Conservation (phyloP, 495 filamentous ascomycete genomes). For the Penicillium antarcticum region DNA sequence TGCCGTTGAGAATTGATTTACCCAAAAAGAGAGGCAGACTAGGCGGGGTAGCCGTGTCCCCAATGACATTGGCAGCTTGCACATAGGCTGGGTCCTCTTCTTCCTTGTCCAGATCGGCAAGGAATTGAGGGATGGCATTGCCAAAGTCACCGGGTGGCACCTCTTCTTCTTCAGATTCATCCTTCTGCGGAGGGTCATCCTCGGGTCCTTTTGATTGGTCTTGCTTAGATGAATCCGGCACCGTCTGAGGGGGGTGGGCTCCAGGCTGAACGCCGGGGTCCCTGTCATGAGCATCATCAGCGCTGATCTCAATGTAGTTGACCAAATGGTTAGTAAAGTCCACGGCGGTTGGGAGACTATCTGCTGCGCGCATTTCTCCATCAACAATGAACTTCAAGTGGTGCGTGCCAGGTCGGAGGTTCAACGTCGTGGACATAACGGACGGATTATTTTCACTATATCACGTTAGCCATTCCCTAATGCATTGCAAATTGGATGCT, state of each 20-base stretch:
- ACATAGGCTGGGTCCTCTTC: constrained; percentile 71
- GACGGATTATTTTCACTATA: constrained; percentile 41
- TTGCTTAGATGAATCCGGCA: constrained; percentile 34
- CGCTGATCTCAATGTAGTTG: constrained; percentile 92
- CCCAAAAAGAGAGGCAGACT: constrained; percentile 86
- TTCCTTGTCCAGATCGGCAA: constrained; percentile 78
- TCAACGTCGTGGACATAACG: constrained; percentile 69
- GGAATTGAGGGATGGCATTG: constrained; percentile 73
- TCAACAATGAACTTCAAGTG: constrained; percentile 96
- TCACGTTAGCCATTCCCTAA: constrained; percentile 5
- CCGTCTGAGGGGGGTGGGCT: constrained; percentile 43
- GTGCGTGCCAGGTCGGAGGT: constrained; percentile 87
- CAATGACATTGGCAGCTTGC: constrained; percentile 65
- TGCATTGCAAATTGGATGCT: not conserved
- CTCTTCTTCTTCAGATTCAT: constrained; percentile 47
- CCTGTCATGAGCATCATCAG: constrained; percentile 57
- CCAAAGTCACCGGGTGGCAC: constrained; percentile 47
- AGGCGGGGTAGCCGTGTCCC: constrained; percentile 76
- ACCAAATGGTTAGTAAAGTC: constrained; percentile 96
- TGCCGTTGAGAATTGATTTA: constrained; percentile 90
- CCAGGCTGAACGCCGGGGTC: constrained; percentile 30
- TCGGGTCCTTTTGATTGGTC: constrained; percentile 37
- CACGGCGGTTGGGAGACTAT: constrained; percentile 86
- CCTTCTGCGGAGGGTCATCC: constrained; percentile 38
- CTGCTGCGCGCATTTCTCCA: constrained; percentile 83